phyloP scores from a whole-genome alignment of 73 alveolate species.

The Paraurostyla sp. region DNA sequence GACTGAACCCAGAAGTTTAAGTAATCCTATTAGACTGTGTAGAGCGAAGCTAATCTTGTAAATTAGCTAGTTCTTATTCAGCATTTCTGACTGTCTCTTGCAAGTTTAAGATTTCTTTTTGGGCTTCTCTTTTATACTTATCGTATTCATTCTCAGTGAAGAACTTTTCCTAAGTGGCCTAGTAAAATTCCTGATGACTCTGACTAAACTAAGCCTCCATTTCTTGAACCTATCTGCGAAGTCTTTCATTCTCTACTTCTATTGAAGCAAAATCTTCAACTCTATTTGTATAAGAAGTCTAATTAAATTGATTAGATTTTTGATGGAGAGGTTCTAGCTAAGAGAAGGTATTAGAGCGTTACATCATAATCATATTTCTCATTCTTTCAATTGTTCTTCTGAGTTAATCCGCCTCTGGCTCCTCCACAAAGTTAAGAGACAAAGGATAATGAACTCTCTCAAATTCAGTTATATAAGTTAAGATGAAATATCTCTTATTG shows the following conservation, averaged over 20 bases:
- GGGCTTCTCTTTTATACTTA: constrained; percentile 22
- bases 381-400: constrained; percentile 74
- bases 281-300: neutral
- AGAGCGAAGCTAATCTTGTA: neutral
- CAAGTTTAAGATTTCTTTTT: constrained; percentile 2
- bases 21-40: constrained; percentile 19
- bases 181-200: constrained; percentile 33
- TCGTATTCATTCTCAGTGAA: constrained; percentile 53
- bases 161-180: neutral
- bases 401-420: constrained; percentile 74
- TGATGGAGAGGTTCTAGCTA: neutral
- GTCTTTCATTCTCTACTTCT: constrained; percentile 58
- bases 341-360: constrained; percentile 42
- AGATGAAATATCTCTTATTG: constrained; percentile 75
- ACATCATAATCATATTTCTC: constrained; percentile 68
- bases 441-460: constrained; percentile 88
- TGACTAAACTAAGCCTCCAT: constrained; percentile 32
- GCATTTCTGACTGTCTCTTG: constrained; percentile 37
- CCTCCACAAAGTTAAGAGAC: constrained; percentile 71
- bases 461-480: constrained; percentile 73
- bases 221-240: constrained; percentile 21
- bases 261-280: constrained; percentile 47
- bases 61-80: neutral
- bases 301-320: neutral
- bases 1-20: constrained; percentile 37